Base-by-base conservation (phyloP, 192 early-diverging fungal species). In the Coemansia sp. region DNA sequence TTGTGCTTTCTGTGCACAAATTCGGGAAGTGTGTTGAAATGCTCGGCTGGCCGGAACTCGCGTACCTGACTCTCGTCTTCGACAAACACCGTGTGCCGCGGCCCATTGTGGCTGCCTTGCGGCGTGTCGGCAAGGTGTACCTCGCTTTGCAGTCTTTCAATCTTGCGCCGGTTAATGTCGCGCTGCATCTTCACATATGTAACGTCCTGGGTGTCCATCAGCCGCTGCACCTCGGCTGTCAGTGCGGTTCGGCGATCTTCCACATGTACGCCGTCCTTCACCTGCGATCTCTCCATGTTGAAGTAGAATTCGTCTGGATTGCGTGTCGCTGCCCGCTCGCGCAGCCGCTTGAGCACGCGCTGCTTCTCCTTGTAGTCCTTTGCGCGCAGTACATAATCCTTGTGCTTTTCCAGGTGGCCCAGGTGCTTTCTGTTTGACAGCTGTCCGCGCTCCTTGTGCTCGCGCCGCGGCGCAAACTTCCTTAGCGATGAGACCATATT, bases 241-340 rank as follows among this genome's bases (percentile, higher is more conserved):
- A 93, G 84, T 38, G 85, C 81, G n/a, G 90, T 74, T 50, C 89
- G 86, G 27, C 91, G 86, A 58, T 92, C 85, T 45, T 81, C 67
- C 11, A 92, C 64, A 65, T 97, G 95, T 1, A 89, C 89, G 15
- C 95, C 95, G 22, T 88, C 84, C 74, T 93, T 91, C 58, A 93
- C 91, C 65, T 89, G 86, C 19, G 87, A 67, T 65, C 90, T 90
- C 72, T 95, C 87, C 97, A 99, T 99, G 73, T 88, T 92, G 69
- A 94, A 96, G 84, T 98, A 97, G 75, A 99, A 99, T 83, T 99
- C 97, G 74, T 99, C 97, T 3, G 92, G 93, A 80, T 99, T 99
- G 66, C 88, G 81, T 58, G 87, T 82, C 12, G 87, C 75, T 3
- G 97, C 97, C 68, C 95, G 96, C 69, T 92, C 86, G 27, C 87